Evolutionary conservation across 2,329 filamentous ascomycete species (phyloP).

Genomic region (Xylaria polymorpha): DNA sequence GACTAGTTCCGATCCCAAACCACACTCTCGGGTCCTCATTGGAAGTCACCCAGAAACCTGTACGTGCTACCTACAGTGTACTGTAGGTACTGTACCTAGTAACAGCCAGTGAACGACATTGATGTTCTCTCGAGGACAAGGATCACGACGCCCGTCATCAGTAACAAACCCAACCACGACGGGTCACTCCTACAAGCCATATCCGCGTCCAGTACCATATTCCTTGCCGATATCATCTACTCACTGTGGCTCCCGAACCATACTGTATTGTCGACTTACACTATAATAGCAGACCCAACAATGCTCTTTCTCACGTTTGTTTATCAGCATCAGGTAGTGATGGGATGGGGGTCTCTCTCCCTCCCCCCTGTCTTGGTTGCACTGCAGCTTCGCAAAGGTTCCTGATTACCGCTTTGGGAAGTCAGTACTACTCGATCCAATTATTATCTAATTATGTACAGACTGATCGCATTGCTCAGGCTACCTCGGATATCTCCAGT

Average conservation of each 20-base stretch:
- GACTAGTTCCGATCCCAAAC: conserved; percentile 37
- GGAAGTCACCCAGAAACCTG: conserved; percentile 8
- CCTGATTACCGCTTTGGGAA: conserved; percentile 37
- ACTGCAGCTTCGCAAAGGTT: conserved; percentile 37
- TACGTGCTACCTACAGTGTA: background rate
- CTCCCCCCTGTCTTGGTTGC: conserved; percentile 32
- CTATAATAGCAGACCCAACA: conserved; percentile 26
- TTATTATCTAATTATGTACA: conserved; percentile 24
- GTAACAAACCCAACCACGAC: background rate
- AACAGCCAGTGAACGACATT: conserved; percentile 2
- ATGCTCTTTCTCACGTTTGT: background rate
- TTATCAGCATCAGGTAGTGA: conserved; percentile 16
- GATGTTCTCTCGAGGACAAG: conserved; percentile 13
- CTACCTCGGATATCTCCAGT: conserved; percentile 21
- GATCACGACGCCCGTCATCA: conserved; percentile 12
- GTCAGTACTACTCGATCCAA: conserved; percentile 31
- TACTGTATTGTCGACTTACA: conserved; percentile 28
- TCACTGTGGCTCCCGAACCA: conserved; percentile 8
- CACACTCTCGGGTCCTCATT: conserved; percentile 38
- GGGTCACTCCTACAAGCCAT: conserved; percentile 13
- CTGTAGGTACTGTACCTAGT: too few species aligned
- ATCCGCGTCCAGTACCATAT: conserved; percentile 5
- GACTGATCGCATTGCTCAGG: conserved; percentile 20
- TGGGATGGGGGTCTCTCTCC: conserved; percentile 10
- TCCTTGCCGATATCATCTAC: conserved; percentile 26